Evolutionary conservation across 495 filamentous ascomycete genomes (phyloP), one percentile per base, ranked within the genome.

Genomic region (Penicillium coffeae): DNA sequence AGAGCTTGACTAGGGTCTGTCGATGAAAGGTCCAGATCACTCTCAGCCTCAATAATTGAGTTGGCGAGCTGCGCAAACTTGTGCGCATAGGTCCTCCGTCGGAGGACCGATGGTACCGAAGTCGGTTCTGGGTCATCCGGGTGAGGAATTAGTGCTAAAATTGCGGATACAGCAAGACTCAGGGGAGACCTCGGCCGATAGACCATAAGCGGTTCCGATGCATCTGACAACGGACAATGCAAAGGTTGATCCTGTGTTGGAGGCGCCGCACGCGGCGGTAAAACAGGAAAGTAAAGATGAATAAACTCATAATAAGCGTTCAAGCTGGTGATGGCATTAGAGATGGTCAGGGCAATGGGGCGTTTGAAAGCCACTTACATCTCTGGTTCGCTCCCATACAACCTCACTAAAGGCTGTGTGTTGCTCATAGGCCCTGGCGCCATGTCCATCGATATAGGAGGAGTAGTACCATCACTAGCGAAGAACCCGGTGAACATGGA

Each of bases 291-390:
- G 58, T 78, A 82, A 14, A 64, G 57, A 59, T 83, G 79, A 35
- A 82, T 78, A 55, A 76, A 82, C 21, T 78, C 74, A 52, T 82
- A 83, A 54, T 82, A 82, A 19, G 78, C 80, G 42, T 77, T 77
- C 43, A 83, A 60, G 56, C 80, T 83, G 50, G n/a, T n/a, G n/a
- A n/a, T n/a, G n/a, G n/a, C n/a, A n/a, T n/a, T n/a, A n/a, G n/a
- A n/a, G n/a, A n/a, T n/a, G n/a, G n/a, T n/a, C n/a, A n/a, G n/a
- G n/a, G n/a, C n/a, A n/a, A n/a, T n/a, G n/a, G n/a, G n/a, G n/a
- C n/a, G n/a, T n/a, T n/a, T n/a, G n/a, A n/a, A n/a, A n/a, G n/a
- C 16, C 10, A 63, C 70, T 40, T 51, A 73, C 72, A 75, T 72
- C 37, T 70, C 70, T 13, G 60, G 52, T 36, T 75, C 72, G 42